Conservation (phyloP, 176 grass and related monocot genomes). For the Phyllostachys edulis region DNA sequence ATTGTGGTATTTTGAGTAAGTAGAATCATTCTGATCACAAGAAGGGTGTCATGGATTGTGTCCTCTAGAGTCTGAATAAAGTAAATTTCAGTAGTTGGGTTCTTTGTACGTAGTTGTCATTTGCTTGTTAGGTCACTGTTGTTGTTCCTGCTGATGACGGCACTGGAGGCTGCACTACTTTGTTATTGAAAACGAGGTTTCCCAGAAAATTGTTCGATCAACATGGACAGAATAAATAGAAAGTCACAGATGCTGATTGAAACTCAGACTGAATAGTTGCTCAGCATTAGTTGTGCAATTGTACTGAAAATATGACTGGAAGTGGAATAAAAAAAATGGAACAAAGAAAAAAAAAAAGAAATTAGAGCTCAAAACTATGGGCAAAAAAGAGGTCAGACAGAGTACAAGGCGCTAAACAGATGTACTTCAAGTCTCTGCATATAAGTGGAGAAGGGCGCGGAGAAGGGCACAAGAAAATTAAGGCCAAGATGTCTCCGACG, state of each 20-base stretch:
- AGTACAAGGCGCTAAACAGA: neutral
- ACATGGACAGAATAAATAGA: neutral
- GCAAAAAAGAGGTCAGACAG: neutral
- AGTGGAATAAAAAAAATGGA: neutral
- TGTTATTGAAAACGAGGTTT: neutral
- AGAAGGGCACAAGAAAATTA: neutral
- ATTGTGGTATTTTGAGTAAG: neutral
- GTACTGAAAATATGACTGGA: neutral
- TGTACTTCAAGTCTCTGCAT: neutral
- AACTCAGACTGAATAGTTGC: neutral
- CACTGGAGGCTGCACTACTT: neutral
- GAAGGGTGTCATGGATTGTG: neutral
- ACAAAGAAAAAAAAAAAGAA: neutral
- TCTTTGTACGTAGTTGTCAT: neutral
- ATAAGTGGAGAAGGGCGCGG: too few species aligned
- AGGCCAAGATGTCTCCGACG: neutral
- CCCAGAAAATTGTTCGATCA: neutral
- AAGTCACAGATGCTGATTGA: neutral
- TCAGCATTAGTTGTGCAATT: neutral
- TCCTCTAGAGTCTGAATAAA: neutral
- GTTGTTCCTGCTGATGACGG: neutral
- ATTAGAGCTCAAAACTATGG: neutral
- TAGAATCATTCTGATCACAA: neutral
- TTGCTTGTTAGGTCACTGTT: neutral
- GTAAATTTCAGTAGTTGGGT: neutral